phyloP scores from a whole-genome alignment of 2,329 filamentous ascomycete genomes.

The Seiridium unicorne region DNA sequence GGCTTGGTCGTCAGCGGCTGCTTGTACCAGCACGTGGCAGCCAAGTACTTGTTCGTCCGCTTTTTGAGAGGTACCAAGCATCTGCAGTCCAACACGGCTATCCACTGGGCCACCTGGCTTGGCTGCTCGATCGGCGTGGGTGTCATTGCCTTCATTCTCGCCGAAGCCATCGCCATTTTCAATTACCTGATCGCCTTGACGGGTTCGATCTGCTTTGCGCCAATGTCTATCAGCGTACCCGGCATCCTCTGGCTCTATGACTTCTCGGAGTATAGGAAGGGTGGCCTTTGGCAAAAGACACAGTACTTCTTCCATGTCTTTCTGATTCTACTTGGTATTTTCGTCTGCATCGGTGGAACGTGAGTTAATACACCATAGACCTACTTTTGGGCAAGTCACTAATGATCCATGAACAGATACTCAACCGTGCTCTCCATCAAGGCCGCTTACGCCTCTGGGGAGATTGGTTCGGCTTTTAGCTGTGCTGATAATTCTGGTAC shows the following conservation, averaged over 20 bases:
- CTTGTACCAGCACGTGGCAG: constrained; percentile 28
- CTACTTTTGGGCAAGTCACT: background rate
- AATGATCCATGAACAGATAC: constrained; percentile 12
- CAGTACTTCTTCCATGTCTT: constrained; percentile 16
- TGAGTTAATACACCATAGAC: constrained; percentile 4
- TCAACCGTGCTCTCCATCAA: constrained; percentile 16
- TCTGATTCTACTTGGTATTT: constrained; percentile 14
- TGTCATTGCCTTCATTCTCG: constrained; percentile 11
- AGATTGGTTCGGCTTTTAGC: constrained; percentile 18
- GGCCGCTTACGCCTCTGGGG: constrained; percentile 14
- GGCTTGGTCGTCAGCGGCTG: constrained; percentile 46
- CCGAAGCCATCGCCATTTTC: constrained; percentile 14
- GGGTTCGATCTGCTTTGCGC: constrained; percentile 13
- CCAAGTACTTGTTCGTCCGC: constrained; percentile 32
- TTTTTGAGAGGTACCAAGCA: constrained; percentile 27
- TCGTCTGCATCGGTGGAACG: constrained; percentile 17
- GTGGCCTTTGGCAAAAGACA: constrained; percentile 10
- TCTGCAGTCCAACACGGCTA: constrained; percentile 25
- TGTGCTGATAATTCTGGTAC: constrained; percentile 18
- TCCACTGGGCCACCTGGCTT: constrained; percentile 29
- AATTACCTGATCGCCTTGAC: constrained; percentile 12
- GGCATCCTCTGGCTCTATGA: constrained; percentile 12
- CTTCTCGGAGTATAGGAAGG: constrained; percentile 7
- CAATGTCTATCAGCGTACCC: constrained; percentile 12
- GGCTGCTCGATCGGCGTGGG: constrained; percentile 18